These are phyloP conservation scores for Isochrysis galbana DNA, from an alignment of 78 protist genomes.

Conservation along the genomic window DNA sequence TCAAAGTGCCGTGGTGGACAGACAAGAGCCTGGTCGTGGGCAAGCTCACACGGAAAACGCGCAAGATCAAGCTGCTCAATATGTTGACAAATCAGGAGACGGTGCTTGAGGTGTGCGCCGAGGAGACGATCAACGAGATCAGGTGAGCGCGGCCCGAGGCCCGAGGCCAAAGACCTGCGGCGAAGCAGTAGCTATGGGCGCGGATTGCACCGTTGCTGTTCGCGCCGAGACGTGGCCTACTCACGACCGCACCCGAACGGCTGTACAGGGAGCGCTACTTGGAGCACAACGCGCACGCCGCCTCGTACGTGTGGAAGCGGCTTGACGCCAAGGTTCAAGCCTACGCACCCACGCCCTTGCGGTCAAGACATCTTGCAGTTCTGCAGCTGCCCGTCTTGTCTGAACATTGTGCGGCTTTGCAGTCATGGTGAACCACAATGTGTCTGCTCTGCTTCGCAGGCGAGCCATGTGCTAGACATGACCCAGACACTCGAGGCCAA, in stretches of 20 bases:
- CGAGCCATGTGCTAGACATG: slow-evolving; percentile 55
- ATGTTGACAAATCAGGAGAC: slow-evolving; percentile 42
- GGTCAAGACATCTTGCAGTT: no score
- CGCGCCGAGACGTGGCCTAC: no score
- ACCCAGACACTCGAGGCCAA: slow-evolving; percentile 56
- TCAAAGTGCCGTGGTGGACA: slow-evolving; percentile 68
- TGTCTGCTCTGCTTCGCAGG: neutral
- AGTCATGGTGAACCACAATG: no score
- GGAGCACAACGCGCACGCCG: slow-evolving; percentile 60
- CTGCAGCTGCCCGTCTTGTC: no score
- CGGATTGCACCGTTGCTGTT: no score
- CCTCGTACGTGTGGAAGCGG: slow-evolving; percentile 69
- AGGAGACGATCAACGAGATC: slow-evolving; percentile 66
- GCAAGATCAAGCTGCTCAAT: slow-evolving; percentile 49
- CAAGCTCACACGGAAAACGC: slow-evolving; percentile 19
- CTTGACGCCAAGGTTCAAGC: neutral
- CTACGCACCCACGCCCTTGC: no score
- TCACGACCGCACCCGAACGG: no score
- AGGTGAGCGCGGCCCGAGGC: no score
- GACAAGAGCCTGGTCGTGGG: slow-evolving; percentile 55
- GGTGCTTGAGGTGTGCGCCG: slow-evolving; percentile 63
- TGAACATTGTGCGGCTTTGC: no score
- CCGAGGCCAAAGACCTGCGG: no score
- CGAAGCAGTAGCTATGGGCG: no score
- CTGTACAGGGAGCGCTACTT: slow-evolving; percentile 55